Evolutionary conservation across 78 protist species (phyloP), one percentile per base, ranked within the genome.

Genomic region (Speleostelium caveatum): DNA sequence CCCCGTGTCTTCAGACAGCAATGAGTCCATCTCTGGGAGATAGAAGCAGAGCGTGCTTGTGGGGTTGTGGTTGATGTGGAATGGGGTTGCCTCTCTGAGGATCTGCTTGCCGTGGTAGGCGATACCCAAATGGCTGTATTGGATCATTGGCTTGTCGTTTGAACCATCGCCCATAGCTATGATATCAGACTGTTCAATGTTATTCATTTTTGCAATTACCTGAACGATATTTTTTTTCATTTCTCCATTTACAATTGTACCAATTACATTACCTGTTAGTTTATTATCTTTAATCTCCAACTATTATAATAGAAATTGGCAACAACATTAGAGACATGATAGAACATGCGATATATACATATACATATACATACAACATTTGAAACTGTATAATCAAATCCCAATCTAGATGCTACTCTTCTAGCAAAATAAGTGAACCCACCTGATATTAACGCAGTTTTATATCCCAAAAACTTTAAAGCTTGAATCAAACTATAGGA

Each of bases 121-220:
- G 10, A 86, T 32, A 56, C 93, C 93, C 32, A 86, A 22, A 66
- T 76, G 49, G 8, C 66, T 45, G 35, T 71, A 56, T 58, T 45
- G 38, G 2, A 86, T 66, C 93, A 86, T 86, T 39, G 49, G 38
- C 68, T 59, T 76, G 59, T 86, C 93, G 55, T 86, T 86, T 28
- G 86, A 73, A 10, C 93, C 93, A 62, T 86, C 93, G 24, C 93
- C 93, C 93, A 86, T 86, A n/a, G 93, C 24, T 21, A 86, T 33
- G 30, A 59, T 62, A 53, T 86, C 45, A n/a, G 8, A 12, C 35
- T 59, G 73, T 17, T 41, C 28, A 5, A 58, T 14, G 22, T 41
- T 28, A 38, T 51, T 14, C 10, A n/a, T 8, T 56, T 3, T 1
- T 21, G 66, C 22, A 30, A 80, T 32, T 21, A 33, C 39, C 19